Percentiles rank a stretch among this genome's conserved stretches.
Evolutionary conservation across 305 asterid species (phyloP).

Genomic region (Striga hermonthica): DNA sequence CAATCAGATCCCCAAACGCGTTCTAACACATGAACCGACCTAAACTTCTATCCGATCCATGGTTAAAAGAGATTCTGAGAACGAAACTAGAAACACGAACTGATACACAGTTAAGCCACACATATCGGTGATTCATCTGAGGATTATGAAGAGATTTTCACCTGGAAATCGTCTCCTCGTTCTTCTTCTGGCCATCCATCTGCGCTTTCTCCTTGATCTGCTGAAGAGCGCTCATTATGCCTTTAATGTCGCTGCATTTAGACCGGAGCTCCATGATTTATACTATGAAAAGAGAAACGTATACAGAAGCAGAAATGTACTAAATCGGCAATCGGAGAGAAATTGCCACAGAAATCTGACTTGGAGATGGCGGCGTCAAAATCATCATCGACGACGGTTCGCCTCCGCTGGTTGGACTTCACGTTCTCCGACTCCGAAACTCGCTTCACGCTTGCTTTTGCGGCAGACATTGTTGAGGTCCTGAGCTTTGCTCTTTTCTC

Average conservation of each 20-base stretch:
- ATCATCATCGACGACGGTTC: conserved; percentile 57
- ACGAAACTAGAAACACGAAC: background rate
- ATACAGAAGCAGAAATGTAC: background rate
- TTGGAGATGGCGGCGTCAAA: conserved; percentile 72
- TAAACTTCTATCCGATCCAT: conserved; percentile 21
- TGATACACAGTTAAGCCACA: background rate
- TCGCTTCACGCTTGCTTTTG: conserved; percentile 54
- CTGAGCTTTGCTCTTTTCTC: conserved; percentile 12
- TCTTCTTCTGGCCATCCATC: conserved; percentile 84
- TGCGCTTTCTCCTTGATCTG: conserved; percentile 84
- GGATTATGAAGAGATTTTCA: conserved; percentile 25
- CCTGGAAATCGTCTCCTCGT: conserved; percentile 96
- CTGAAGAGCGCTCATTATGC: conserved; percentile 82
- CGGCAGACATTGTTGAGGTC: conserved; percentile 46
- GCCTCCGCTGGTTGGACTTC: conserved; percentile 60
- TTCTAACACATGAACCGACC: conserved; percentile 9
- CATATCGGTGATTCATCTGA: conserved; percentile 17
- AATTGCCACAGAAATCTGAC: conserved; percentile 37
- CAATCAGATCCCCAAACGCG: conserved; percentile 11
- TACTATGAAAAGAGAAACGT: background rate
- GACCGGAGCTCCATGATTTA: conserved; percentile 16
- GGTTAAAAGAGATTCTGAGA: conserved; percentile 15
- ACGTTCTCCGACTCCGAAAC: conserved; percentile 42
- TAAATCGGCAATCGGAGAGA: conserved; percentile 12
- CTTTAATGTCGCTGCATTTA: conserved; percentile 73